Conservation (phyloP, 345 rosid species). For the Cochlearia excelsa region DNA sequence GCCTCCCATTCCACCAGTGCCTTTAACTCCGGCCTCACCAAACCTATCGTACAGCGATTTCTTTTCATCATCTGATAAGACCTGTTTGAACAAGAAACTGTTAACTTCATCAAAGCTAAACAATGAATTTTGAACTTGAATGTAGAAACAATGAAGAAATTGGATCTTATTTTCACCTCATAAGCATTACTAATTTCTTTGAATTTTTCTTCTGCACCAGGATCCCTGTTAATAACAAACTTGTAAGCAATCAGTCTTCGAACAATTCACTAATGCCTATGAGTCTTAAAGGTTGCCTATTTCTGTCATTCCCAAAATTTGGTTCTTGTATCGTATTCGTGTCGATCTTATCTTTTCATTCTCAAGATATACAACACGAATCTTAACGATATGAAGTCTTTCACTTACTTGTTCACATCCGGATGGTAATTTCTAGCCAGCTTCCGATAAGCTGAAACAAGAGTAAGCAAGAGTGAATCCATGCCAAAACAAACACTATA, state of each 20-base stretch:
- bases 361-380: background rate
- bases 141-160: conserved; percentile 4
- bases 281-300: background rate
- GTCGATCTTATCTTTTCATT: background rate
- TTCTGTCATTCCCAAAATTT: conserved; percentile 4
- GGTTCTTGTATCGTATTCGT: background rate
- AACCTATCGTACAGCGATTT: conserved; percentile 88
- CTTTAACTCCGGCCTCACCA: conserved; percentile 97
- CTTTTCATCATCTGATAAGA: conserved; percentile 93
- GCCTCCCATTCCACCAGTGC: conserved; percentile 77
- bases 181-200: conserved; percentile 98
- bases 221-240: conserved; percentile 50
- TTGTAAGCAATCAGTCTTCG: background rate
- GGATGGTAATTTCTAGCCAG: conserved; percentile 97
- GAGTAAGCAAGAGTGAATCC: conserved; percentile 1
- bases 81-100: conserved; percentile 42
- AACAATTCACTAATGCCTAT: background rate
- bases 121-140: conserved; percentile 14
- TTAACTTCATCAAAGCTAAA: background rate
- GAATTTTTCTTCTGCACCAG: conserved; percentile 88
- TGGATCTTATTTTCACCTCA: conserved; percentile 52
- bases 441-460: conserved; percentile 77
- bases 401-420: conserved; percentile 91
- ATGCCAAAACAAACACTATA: conserved; percentile 1
- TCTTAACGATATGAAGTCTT: background rate